A percentile compares a stretch with the other conserved stretches of the same genome.
Conservation (phyloP, 2,329 filamentous ascomycete genomes). For the Penicillium griseofulvum region DNA sequence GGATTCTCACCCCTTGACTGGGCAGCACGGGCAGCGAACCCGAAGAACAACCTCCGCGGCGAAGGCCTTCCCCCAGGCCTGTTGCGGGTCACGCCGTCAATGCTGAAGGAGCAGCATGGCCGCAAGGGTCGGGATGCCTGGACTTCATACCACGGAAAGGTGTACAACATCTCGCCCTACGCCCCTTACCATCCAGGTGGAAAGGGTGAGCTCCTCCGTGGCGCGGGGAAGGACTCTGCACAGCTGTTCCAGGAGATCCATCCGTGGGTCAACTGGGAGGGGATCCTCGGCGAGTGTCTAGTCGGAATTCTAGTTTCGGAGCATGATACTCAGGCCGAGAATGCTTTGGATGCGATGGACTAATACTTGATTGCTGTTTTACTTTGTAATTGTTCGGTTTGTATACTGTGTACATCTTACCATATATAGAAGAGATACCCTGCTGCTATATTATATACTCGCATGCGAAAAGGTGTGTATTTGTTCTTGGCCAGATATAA, state of each 20-base stretch:
- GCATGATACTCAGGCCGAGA: constrained; percentile 40
- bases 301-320: constrained; percentile 62
- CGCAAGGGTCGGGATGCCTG: constrained; percentile 83
- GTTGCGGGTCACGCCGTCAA: constrained; percentile 75
- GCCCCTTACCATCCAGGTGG: constrained; percentile 85
- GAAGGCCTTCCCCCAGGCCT: constrained; percentile 49
- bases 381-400: neutral
- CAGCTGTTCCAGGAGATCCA: constrained; percentile 64
- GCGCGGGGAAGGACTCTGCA: constrained; percentile 65
- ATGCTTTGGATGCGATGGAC: constrained; percentile 59
- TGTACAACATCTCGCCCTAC: constrained; percentile 93
- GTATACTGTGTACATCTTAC: constrained; percentile 9
- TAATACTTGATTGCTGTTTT: constrained; percentile 33
- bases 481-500: neutral
- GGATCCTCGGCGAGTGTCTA: constrained; percentile 60
- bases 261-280: constrained; percentile 69
- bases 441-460: constrained; percentile 1
- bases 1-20: constrained; percentile 95
- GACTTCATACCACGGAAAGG: constrained; percentile 83
- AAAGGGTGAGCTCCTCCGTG: constrained; percentile 58
- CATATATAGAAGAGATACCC: constrained; percentile 20
- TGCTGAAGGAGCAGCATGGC: constrained; percentile 75
- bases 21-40: constrained; percentile 70
- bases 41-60: constrained; percentile 66
- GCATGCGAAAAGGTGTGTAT: neutral